These are phyloP conservation scores for Pseudoturritis turrita DNA, from an alignment of 345 rosid genomes.

Conservation along the genomic window DNA sequence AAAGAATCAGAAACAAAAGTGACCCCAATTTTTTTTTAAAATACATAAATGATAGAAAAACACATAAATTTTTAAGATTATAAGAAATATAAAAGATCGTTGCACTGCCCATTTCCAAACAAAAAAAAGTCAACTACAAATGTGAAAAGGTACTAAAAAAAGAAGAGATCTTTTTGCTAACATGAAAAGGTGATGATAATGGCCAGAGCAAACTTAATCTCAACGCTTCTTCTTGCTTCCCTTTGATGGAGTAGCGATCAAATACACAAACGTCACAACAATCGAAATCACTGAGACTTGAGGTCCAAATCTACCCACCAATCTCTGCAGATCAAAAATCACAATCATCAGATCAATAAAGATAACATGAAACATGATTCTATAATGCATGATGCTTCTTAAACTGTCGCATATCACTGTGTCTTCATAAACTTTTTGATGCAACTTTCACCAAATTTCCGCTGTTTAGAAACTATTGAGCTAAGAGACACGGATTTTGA, in stretches of 20 bases:
- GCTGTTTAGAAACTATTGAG: not conserved
- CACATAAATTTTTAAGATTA: too few species aligned
- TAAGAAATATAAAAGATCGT: too few species aligned
- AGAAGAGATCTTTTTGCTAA: not conserved
- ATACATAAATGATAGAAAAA: too few species aligned
- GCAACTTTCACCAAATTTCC: not conserved
- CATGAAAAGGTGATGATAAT: not conserved
- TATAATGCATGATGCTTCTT: not conserved
- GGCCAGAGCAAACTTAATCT: not conserved
- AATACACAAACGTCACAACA: constrained; percentile 56
- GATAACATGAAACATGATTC: not conserved
- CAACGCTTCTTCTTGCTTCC: constrained; percentile 79
- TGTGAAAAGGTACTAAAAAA: not conserved
- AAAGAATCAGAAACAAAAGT: too few species aligned
- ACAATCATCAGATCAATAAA: not conserved
- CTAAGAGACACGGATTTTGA: not conserved
- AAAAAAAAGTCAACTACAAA: constrained; percentile 3
- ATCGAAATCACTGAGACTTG: constrained; percentile 69
- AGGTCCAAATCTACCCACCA: constrained; percentile 66
- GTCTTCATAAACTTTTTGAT: not conserved
- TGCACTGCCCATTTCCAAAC: too few species aligned
- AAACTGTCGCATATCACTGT: not conserved
- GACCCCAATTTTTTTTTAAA: too few species aligned
- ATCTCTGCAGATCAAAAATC: constrained; percentile 46
- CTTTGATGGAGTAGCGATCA: constrained; percentile 54